Conservation (phyloP, 768 basidiomycete genomes). For the Saitozyma podzolica region DNA sequence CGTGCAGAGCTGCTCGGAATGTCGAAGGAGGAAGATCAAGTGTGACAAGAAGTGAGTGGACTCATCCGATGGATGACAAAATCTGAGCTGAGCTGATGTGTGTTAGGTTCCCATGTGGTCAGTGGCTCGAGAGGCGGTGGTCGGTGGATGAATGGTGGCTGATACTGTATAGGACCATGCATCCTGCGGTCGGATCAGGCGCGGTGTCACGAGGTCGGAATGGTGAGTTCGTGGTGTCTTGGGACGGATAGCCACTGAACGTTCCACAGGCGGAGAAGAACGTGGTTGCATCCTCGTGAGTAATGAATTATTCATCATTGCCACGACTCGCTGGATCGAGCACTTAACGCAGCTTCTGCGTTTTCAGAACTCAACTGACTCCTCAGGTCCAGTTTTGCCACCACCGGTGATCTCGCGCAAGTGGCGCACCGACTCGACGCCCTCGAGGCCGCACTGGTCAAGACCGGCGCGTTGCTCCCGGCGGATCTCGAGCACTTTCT, state of each 20-base stretch:
- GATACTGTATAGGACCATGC: conserved; percentile 34
- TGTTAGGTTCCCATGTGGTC: conserved; percentile 49
- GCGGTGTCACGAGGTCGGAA: conserved; percentile 49
- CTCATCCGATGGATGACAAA: not conserved
- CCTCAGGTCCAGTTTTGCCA: conserved; percentile 32
- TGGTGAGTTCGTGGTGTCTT: conserved; percentile 24
- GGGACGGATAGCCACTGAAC: not conserved
- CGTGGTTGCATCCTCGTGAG: conserved; percentile 23
- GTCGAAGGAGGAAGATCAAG: conserved; percentile 52
- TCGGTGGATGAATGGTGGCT: not conserved
- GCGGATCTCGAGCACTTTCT: conserved; percentile 44
- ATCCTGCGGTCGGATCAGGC: conserved; percentile 45
- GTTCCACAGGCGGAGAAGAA: conserved; percentile 34
- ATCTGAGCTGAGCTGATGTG: conserved; percentile 1
- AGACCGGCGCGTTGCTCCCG: conserved; percentile 37
- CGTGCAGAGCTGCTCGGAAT: conserved; percentile 52
- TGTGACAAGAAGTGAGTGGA: conserved; percentile 50
- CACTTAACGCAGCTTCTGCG: too few relatives aligned
- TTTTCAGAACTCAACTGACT: too few relatives aligned
- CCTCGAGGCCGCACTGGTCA: conserved; percentile 44
- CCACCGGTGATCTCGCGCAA: conserved; percentile 40
- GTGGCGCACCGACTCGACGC: conserved; percentile 47
- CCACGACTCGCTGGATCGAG: not conserved
- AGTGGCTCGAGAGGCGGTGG: conserved; percentile 1
- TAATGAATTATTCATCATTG: not conserved